Conservation (phyloP, 1,139 yeast genomes). For the Debaryomycetaceae sp. region DNA sequence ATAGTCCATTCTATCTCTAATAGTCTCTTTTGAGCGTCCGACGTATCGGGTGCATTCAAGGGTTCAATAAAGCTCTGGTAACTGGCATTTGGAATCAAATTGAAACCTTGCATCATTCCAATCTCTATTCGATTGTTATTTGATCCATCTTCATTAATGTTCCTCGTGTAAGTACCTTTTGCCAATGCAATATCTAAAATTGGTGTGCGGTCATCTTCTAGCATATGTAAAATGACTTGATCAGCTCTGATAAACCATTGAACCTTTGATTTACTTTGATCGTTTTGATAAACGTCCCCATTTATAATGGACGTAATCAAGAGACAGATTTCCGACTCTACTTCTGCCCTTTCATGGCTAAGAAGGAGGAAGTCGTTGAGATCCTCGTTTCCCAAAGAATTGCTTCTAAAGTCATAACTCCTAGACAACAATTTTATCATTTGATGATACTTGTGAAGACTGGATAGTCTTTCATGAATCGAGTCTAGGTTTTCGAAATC, state of each 20-base stretch:
- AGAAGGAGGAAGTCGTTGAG: constrained; percentile 34
- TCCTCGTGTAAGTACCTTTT: constrained; percentile 42
- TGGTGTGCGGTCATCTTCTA: constrained; percentile 42
- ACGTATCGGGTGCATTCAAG: constrained; percentile 8
- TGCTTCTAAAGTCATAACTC: constrained; percentile 38
- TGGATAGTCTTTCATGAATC: constrained; percentile 24
- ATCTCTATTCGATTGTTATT: constrained; percentile 36
- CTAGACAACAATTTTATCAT: constrained; percentile 20
- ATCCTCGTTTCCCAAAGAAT: constrained; percentile 30
- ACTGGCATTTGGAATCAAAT: constrained; percentile 28
- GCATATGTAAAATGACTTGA: constrained; percentile 39
- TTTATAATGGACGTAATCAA: constrained; percentile 39
- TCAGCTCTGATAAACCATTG: constrained; percentile 66
- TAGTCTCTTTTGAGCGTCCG: constrained; percentile 24
- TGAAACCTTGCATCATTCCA: constrained; percentile 46
- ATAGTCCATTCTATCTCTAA: constrained; percentile 58
- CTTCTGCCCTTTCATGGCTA: constrained; percentile 23
- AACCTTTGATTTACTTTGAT: constrained; percentile 11
- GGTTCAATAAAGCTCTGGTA: constrained; percentile 40
- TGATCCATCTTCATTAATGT: constrained; percentile 44
- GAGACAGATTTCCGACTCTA: constrained; percentile 33
- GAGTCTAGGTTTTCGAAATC: constrained; percentile 39
- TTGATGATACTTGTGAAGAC: constrained; percentile 25
- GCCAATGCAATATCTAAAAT: constrained; percentile 41
- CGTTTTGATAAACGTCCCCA: constrained; percentile 27